These are phyloP conservation scores for Aurifilum marmelostoma DNA, from an alignment of 2,329 filamentous ascomycete species.

Conservation along the genomic window DNA sequence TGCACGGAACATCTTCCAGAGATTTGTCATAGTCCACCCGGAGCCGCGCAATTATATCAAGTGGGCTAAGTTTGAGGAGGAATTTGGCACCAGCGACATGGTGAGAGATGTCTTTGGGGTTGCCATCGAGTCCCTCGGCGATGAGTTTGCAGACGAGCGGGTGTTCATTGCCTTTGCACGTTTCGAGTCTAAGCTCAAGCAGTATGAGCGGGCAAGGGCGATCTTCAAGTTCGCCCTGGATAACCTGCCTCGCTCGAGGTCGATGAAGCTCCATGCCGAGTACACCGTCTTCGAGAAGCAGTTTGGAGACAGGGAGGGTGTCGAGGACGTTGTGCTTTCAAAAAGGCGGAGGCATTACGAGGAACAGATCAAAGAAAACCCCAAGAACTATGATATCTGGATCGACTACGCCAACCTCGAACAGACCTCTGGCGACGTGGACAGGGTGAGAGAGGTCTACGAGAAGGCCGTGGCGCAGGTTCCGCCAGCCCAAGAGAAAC, in stretches of 20 bases:
- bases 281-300: conserved; percentile 99
- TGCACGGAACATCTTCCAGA: conserved; percentile 85
- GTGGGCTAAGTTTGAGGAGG: conserved; percentile 97
- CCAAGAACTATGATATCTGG: conserved; percentile 97
- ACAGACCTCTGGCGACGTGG: conserved; percentile 79
- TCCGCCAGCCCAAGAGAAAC: conserved; percentile 92
- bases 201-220: conserved; percentile 88
- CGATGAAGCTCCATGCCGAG: conserved; percentile 82
- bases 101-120: conserved; percentile 90
- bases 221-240: conserved; percentile 98
- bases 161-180: conserved; percentile 95
- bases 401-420: conserved; percentile 93
- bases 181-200: conserved; percentile 92
- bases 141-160: conserved; percentile 95
- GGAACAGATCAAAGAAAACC: conserved; percentile 88
- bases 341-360: conserved; percentile 94
- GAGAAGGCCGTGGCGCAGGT: conserved; percentile 95
- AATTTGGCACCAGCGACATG: conserved; percentile 87
- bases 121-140: conserved; percentile 86
- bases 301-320: conserved; percentile 88
- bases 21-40: conserved; percentile 90
- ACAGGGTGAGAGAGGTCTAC: conserved; percentile 88
- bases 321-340: conserved; percentile 93
- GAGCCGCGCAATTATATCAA: conserved; percentile 98
- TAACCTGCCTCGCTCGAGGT: conserved; percentile 84